Conservation (phyloP, 495 filamentous ascomycete genomes). For the Penicillium macrosclerotiorum region DNA sequence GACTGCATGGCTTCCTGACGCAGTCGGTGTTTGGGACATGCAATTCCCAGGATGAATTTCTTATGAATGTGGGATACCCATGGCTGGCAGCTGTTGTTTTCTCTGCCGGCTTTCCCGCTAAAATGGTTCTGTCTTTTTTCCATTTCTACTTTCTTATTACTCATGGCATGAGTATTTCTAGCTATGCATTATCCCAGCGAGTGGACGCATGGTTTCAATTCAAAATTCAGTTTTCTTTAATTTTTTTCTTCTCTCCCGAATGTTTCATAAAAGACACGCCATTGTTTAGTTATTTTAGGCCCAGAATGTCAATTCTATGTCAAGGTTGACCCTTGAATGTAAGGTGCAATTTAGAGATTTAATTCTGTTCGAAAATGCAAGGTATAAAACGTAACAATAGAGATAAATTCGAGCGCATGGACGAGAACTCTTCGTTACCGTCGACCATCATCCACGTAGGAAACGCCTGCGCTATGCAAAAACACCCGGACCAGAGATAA, state of each 20-base stretch:
- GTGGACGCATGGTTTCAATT: not conserved
- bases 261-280: too few relatives aligned
- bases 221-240: not conserved
- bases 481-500: conserved; percentile 19
- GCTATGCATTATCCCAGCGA: not conserved
- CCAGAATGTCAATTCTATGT: not conserved
- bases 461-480: conserved; percentile 53
- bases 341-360: too few relatives aligned
- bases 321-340: not conserved
- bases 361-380: too few relatives aligned
- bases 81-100: conserved; percentile 3
- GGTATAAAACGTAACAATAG: conserved; percentile 10
- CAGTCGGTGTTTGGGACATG: conserved; percentile 19
- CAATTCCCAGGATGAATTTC: conserved; percentile 7
- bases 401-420: conserved; percentile 23
- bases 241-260: too few relatives aligned
- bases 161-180: not conserved
- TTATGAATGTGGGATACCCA: conserved; percentile 22
- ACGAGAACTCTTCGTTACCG: conserved; percentile 10
- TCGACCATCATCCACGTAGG: conserved; percentile 19
- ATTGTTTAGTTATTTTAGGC: not conserved
- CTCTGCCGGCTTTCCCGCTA: conserved; percentile 7
- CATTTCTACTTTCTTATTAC: not conserved
- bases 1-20: conserved; percentile 4
- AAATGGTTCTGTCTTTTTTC: conserved; percentile 11